Evolutionary conservation across 164 flowering plant genomes (phyloP).

Genomic region (grape (Vitis vinifera)): ASM3070453v1 NC_081822.1:9572001-9572500

Average conservation of each 20-base stretch:
- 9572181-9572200: background rate
- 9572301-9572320: conserved; percentile 2
- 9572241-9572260: too few species aligned
- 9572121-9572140: background rate
- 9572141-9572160: background rate
- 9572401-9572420: too few species aligned
- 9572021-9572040: background rate
- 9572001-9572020: background rate
- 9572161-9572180: conserved; percentile 1
- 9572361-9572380: background rate
- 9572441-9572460: too few species aligned
- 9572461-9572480: too few species aligned
- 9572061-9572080: background rate
- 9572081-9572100: background rate
- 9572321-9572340: conserved; percentile 2
- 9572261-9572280: too few species aligned
- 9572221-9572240: background rate
- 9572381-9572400: too few species aligned
- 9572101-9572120: background rate
- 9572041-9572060: background rate
- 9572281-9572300: too few species aligned
- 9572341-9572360: background rate
- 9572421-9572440: too few species aligned
- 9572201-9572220: background rate
- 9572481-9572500: too few species aligned